Evolutionary conservation across 306 rosid genomes (phyloP), one percentile per base, ranked within the genome.

Genomic region (Rosa chinensis): DNA sequence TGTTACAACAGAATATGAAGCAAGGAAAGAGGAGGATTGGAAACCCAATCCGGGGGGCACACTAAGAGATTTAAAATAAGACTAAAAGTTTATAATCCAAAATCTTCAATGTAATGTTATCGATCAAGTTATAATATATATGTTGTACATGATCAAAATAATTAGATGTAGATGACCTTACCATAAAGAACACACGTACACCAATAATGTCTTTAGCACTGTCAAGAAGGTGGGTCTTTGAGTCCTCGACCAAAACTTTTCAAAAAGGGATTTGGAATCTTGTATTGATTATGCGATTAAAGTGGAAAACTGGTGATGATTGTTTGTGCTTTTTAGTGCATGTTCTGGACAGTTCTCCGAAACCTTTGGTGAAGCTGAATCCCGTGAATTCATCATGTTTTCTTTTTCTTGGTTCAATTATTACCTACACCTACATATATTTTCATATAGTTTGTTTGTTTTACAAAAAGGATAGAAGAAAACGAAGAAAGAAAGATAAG

Each of bases 371-470:
- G 28, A 55, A 12, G 76, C 50, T 23, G 40, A 52, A 69, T 78
- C 66, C 73, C 64, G 74, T 77, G 80, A 77, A 8, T 20, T 20
- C 11, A 6, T 49, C 62, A 11, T 40, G 73, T 49, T 56, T 16
- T 67, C n/a, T 52, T 13, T 32, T 50, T 8, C 62, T 67, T 52
- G 32, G 55, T 70, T 43, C 56, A n/a, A 45, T 70, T 70, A 70
- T 69, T 13, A 32, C 43, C 20, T 0, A 6, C 42, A 62, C 40
- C n/a, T 32, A 10, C 12, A 8, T 20, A 28, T 62, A n/a, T 1
- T 21, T 32, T 32, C 20, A 4, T 28, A 0, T 32, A 63, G 66
- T 12, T 25, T 61, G 39, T 61, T 63, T 63, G 43, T 28, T 63
- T 28, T 6, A 25, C 69, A 13, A 13, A 6, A 63, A 10, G 7